Evolutionary conservation across 2,329 filamentous ascomycete genomes (phyloP).

Genomic region (Parastagonospora avenae): DNA sequence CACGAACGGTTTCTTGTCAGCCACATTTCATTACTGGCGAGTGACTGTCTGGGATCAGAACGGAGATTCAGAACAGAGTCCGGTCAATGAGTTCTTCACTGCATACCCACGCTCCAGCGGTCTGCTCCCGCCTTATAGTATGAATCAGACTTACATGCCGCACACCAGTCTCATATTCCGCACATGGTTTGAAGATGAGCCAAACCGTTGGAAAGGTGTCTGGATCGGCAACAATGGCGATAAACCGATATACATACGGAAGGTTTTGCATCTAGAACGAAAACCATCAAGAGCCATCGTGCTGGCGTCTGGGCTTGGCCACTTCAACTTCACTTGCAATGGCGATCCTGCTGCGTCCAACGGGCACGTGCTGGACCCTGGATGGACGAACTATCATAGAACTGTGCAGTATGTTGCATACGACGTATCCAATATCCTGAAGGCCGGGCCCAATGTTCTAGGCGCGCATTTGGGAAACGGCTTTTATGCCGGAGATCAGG

Average conservation of each 20-base stretch:
- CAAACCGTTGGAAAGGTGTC: constrained; percentile 49
- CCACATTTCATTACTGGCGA: constrained; percentile 45
- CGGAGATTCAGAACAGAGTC: constrained; percentile 28
- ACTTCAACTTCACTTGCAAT: constrained; percentile 49
- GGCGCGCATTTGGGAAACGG: constrained; percentile 50
- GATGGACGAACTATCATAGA: constrained; percentile 50
- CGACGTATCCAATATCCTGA: constrained; percentile 47
- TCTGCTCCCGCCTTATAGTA: constrained; percentile 48
- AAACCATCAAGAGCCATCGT: constrained; percentile 43
- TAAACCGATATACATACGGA: constrained; percentile 50
- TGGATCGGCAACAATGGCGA: constrained; percentile 50
- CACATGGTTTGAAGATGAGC: constrained; percentile 50
- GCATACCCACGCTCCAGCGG: constrained; percentile 44
- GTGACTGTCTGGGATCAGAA: constrained; percentile 47
- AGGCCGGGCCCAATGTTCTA: constrained; percentile 41
- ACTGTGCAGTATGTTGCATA: constrained; percentile 53
- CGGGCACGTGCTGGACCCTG: constrained; percentile 33
- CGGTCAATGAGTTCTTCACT: constrained; percentile 47
- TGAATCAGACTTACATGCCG: constrained; percentile 53
- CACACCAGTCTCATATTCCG: constrained; percentile 51
- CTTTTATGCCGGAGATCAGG: constrained; percentile 53
- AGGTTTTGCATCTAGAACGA: constrained; percentile 32
- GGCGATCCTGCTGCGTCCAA: constrained; percentile 43
- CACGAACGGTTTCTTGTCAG: constrained; percentile 43
- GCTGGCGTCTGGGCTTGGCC: constrained; percentile 49